Percentiles rank a stretch among this genome's conserved stretches.
These are phyloP conservation scores for Syzygium malaccense DNA, from an alignment of 441 rosid genomes.

Conservation along the genomic window DNA sequence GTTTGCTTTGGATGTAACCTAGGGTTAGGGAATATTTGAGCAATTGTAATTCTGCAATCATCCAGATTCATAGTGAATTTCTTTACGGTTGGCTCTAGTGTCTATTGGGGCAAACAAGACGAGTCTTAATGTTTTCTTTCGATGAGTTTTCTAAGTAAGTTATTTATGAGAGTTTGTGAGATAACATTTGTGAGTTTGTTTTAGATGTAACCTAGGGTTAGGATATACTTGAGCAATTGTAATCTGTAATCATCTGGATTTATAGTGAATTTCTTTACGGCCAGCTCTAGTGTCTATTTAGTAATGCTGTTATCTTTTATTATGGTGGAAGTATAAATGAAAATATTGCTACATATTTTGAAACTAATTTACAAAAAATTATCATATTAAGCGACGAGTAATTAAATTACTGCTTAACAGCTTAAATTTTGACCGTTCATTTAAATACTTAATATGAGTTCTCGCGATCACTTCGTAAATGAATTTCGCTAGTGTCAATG, in stretches of 20 bases:
- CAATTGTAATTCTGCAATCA: neutral
- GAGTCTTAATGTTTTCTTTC: neutral
- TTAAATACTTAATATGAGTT: neutral
- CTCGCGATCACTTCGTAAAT: neutral
- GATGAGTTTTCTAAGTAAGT: neutral
- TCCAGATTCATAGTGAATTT: neutral
- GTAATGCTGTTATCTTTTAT: neutral
- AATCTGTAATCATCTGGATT: neutral
- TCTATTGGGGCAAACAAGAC: neutral
- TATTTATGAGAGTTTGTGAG: neutral
- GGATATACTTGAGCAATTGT: neutral
- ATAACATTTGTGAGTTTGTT: neutral
- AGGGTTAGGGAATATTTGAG: neutral
- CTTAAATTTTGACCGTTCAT: neutral
- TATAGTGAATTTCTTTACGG: neutral
- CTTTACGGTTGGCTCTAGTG: accelerated
- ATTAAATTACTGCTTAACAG: neutral
- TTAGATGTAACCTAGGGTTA: neutral
- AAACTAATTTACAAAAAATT: neutral
- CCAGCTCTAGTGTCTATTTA: neutral
- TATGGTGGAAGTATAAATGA: neutral
- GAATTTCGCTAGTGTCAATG: neutral
- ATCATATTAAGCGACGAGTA: neutral
- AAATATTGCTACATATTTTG: neutral
- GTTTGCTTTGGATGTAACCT: neutral